Percentiles rank a stretch among this genome's conserved stretches.
These are phyloP conservation scores for Hyaloperonospora arabidopsidis DNA, from an alignment of 352 stramenopile genomes.

Conservation along the genomic window DNA sequence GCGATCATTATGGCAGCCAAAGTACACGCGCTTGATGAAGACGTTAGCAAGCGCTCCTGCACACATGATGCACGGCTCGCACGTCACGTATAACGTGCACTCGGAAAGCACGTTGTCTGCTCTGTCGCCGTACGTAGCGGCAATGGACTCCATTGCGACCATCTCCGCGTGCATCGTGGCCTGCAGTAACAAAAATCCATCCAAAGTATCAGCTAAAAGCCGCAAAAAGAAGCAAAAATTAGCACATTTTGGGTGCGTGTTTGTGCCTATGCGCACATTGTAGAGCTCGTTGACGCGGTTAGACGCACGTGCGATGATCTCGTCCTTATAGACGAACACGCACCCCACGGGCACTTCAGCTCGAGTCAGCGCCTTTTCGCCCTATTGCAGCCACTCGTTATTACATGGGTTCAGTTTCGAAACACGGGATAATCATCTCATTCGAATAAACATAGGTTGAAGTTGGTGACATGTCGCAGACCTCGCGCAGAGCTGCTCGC, in stretches of 20 bases:
- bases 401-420: not conserved
- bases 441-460: not conserved
- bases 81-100: conserved; percentile 84
- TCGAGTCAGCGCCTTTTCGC: conserved; percentile 59
- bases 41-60: conserved; percentile 79
- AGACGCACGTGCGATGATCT: conserved; percentile 70
- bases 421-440: not conserved
- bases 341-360: conserved; percentile 88
- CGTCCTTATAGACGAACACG: conserved; percentile 79
- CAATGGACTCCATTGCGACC: conserved; percentile 83
- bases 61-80: conserved; percentile 94
- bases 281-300: conserved; percentile 87
- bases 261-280: conserved; percentile 42
- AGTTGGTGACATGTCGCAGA: conserved; percentile 9
- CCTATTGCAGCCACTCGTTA: conserved; percentile 31
- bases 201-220: not conserved
- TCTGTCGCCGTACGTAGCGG: conserved; percentile 33
- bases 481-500: conserved; percentile 61
- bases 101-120: conserved; percentile 42
- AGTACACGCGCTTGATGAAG: conserved; percentile 70
- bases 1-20: conserved; percentile 89
- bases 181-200: conserved; percentile 19
- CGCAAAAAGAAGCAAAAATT: not conserved
- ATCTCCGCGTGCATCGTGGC: conserved; percentile 88
- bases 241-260: not conserved